These are phyloP conservation scores for Pisolithus sp. DNA, from an alignment of 768 basidiomycete genomes.

Conservation along the genomic window DNA sequence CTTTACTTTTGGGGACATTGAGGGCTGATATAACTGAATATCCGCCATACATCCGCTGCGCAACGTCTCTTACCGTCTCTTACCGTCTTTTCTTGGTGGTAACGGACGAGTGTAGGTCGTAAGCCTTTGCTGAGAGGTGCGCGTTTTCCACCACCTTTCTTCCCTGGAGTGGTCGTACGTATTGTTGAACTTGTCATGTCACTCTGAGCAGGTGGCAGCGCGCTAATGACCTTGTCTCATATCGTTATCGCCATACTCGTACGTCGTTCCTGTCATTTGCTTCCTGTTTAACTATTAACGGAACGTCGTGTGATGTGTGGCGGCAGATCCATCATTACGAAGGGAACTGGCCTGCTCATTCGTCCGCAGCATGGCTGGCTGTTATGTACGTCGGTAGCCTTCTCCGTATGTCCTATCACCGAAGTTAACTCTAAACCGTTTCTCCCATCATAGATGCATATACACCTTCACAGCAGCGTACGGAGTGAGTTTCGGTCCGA, in stretches of 20 bases:
- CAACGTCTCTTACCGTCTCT: neutral
- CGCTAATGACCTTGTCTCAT: conserved; percentile 60
- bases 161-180: neutral
- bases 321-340: conserved; percentile 40
- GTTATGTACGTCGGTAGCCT: conserved; percentile 43
- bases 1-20: neutral
- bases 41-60: neutral
- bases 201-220: conserved; percentile 42
- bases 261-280: conserved; percentile 2
- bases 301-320: neutral
- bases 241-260: conserved; percentile 60
- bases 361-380: conserved; percentile 58
- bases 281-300: neutral
- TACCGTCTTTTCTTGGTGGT: neutral
- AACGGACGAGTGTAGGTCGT: conserved; percentile 38
- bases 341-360: conserved; percentile 52
- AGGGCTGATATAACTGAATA: neutral
- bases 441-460: conserved; percentile 39
- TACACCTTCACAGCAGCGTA: conserved; percentile 76
- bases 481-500: conserved; percentile 71
- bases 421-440: neutral
- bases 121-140: conserved; percentile 56
- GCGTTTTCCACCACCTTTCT: neutral
- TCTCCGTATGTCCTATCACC: neutral
- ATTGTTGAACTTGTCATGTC: neutral